Evolutionary conservation across 306 rosid genomes (phyloP).

Genomic region (Dryas drummondii): DNA sequence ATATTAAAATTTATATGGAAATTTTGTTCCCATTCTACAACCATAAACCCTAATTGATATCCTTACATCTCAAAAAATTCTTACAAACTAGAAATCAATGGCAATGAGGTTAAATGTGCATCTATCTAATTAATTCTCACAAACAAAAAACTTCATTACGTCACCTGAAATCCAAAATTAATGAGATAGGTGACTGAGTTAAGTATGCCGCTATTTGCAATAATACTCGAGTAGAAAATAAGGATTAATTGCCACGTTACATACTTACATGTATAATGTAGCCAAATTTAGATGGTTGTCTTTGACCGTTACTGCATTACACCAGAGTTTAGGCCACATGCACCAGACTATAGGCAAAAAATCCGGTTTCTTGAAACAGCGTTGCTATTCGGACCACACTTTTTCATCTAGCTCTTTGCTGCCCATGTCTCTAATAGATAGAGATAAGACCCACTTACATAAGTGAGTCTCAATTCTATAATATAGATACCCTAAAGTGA

Average conservation of each 20-base stretch:
- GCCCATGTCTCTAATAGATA: constrained; percentile 8
- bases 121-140: no score
- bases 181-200: no score
- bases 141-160: no score
- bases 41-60: no score
- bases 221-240: neutral
- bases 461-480: neutral
- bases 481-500: neutral
- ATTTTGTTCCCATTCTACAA: no score
- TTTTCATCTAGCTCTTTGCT: neutral
- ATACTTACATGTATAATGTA: neutral
- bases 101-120: no score
- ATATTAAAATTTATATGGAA: no score
- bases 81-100: no score
- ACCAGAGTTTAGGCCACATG: neutral
- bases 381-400: constrained; percentile 9
- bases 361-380: neutral
- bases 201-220: no score
- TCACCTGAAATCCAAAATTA: no score
- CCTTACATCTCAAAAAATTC: no score
- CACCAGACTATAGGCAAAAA: neutral
- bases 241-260: neutral
- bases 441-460: neutral
- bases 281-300: constrained; percentile 15
- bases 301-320: neutral